Evolutionary conservation across 2,329 filamentous ascomycete species (phyloP).

Genomic region (Zymoseptoria pseudotritici): DNA sequence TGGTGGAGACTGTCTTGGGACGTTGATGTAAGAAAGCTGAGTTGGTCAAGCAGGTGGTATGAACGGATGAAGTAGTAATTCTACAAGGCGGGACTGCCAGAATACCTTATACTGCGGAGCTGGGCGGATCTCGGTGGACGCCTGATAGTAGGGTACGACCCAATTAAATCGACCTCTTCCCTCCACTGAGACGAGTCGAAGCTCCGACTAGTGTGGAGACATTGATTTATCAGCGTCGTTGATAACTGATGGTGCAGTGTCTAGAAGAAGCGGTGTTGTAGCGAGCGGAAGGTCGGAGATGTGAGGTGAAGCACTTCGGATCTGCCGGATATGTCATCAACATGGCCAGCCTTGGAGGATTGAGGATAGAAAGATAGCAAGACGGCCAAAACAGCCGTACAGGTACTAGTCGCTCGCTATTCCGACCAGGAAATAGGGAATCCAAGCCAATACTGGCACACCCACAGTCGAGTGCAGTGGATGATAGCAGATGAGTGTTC

Average conservation of each 20-base stretch:
- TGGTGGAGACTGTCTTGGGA: background rate
- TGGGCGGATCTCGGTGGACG: no score
- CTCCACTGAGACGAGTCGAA: no score
- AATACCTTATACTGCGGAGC: no score
- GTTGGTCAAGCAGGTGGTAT: background rate
- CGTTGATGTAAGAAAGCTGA: background rate
- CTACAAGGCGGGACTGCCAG: background rate
- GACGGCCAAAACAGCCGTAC: no score
- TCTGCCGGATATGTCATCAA: background rate
- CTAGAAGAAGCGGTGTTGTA: background rate
- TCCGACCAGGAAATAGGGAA: no score
- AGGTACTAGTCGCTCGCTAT: no score
- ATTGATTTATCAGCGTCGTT: conserved; percentile 7
- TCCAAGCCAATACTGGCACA: no score
- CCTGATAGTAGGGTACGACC: no score
- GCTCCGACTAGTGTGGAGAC: background rate
- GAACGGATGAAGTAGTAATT: background rate
- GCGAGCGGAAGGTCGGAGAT: background rate
- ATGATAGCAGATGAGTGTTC: background rate
- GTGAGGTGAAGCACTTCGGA: background rate
- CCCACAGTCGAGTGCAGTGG: no score
- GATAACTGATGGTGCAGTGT: background rate
- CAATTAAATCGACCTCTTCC: no score
- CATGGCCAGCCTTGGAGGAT: background rate
- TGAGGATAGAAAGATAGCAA: no score